These are phyloP conservation scores for Macrocystidia cucumis DNA, from an alignment of 1,284 basidiomycete genomes.

Conservation along the genomic window DNA sequence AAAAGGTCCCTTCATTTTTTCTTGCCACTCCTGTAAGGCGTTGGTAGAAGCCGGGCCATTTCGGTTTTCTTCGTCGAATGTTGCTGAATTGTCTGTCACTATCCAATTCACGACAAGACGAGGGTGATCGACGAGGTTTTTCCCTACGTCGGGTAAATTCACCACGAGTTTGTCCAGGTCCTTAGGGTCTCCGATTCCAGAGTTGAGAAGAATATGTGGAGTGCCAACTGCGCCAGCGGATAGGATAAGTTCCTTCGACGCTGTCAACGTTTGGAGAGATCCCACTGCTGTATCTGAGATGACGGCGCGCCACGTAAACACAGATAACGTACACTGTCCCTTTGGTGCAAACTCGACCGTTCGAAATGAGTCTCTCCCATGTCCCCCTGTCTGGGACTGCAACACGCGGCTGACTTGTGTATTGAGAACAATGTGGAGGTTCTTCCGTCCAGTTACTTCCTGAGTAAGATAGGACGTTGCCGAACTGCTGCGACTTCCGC, in stretches of 20 bases:
- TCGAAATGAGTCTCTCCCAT: slow-evolving; percentile 18
- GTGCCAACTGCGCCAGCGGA: slow-evolving; percentile 31
- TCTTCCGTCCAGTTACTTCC: slow-evolving; percentile 18
- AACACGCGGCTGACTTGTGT: slow-evolving; percentile 28
- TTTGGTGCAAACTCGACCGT: slow-evolving; percentile 23
- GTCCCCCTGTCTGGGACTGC: slow-evolving; percentile 8
- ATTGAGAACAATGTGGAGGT: slow-evolving; percentile 32
- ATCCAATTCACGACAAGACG: not conserved
- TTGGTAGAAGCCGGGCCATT: not conserved
- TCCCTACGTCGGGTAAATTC: slow-evolving; percentile 30
- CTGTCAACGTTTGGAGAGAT: slow-evolving; percentile 8
- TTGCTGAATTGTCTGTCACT: slow-evolving; percentile 1
- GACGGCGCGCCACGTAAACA: not conserved
- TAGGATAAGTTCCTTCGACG: slow-evolving; percentile 27
- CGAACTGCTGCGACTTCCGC: slow-evolving; percentile 22
- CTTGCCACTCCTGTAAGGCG: slow-evolving; percentile 1
- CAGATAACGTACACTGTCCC: slow-evolving; percentile 11
- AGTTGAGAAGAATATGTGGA: slow-evolving; percentile 36
- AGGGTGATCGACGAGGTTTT: slow-evolving; percentile 26
- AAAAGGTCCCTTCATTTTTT: slow-evolving; percentile 2
- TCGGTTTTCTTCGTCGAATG: not conserved
- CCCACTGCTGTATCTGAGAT: not conserved
- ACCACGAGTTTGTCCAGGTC: slow-evolving; percentile 25
- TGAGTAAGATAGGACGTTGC: slow-evolving; percentile 27
- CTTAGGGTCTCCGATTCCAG: slow-evolving; percentile 33